Evolutionary conservation across 2,329 filamentous ascomycete species (phyloP).

Genomic region (Aspergillus spinulosporus): DNA sequence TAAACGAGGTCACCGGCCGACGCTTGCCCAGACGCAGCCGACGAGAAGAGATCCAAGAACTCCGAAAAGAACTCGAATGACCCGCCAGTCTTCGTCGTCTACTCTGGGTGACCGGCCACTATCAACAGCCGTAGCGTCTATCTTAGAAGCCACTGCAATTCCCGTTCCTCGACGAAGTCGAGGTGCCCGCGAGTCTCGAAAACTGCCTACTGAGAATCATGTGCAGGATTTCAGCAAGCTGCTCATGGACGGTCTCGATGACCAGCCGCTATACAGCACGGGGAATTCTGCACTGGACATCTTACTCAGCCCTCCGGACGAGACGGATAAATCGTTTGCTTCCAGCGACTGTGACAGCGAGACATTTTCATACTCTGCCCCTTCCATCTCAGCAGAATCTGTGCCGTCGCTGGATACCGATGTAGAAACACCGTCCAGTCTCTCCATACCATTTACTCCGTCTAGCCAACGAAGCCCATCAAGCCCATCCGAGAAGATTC

Average conservation of each 20-base stretch:
- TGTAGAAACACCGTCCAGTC: constrained; percentile 50
- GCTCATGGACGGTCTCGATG: constrained; percentile 55
- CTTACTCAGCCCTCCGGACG: constrained; percentile 56
- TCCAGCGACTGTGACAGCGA: constrained; percentile 49
- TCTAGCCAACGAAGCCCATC: constrained; percentile 32
- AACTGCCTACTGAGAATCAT: constrained; percentile 44
- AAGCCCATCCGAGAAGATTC: constrained; percentile 42
- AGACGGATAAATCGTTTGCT: constrained; percentile 40
- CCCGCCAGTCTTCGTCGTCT: constrained; percentile 29
- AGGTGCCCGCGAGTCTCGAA: constrained; percentile 41
- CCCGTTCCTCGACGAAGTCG: constrained; percentile 50
- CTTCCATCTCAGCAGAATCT: constrained; percentile 60
- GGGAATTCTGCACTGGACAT: constrained; percentile 54
- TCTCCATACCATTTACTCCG: constrained; percentile 46
- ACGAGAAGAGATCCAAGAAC: constrained; percentile 23
- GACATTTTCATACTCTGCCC: constrained; percentile 42
- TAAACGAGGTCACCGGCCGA: constrained; percentile 30
- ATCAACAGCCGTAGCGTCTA: constrained; percentile 57
- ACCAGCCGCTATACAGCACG: constrained; percentile 43
- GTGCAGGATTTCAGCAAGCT: constrained; percentile 57
- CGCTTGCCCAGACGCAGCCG: constrained; percentile 20
- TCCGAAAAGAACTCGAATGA: constrained; percentile 21
- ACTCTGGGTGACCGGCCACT: constrained; percentile 44
- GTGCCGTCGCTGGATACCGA: constrained; percentile 55
- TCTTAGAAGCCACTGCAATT: constrained; percentile 61